phyloP scores from a whole-genome alignment of 2,329 filamentous ascomycete species.

The Ophiostoma fasciatum region DNA sequence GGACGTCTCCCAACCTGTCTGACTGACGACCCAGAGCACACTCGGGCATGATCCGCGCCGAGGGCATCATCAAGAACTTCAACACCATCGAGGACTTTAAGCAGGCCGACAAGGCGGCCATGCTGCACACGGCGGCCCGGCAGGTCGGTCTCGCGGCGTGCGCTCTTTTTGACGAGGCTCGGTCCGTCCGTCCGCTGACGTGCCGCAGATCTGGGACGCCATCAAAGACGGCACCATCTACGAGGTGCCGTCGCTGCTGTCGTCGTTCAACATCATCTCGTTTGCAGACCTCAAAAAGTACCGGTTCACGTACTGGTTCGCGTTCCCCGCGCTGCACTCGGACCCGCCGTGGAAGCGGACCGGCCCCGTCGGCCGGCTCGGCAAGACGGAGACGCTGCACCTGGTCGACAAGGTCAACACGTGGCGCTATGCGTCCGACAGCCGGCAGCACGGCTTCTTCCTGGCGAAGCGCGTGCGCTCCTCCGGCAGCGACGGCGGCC shows the following conservation, averaged over 20 bases:
- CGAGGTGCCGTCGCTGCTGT: constrained; percentile 79
- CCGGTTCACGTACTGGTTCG: constrained; percentile 96
- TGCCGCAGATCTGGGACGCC: constrained; percentile 79
- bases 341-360: constrained; percentile 65
- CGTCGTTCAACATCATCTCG: constrained; percentile 77
- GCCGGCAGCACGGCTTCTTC: constrained; percentile 86
- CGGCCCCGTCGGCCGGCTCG: constrained; percentile 40
- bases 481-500: constrained; percentile 17
- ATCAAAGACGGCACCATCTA: constrained; percentile 95
- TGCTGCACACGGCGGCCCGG: constrained; percentile 64
- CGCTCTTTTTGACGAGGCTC: too few relatives aligned
- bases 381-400: constrained; percentile 54
- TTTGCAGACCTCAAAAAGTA: constrained; percentile 97
- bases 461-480: constrained; percentile 60
- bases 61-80: constrained; percentile 89
- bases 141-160: too few relatives aligned
- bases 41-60: constrained; percentile 58
- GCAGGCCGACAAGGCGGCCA: constrained; percentile 61
- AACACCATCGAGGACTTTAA: constrained; percentile 94
- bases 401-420: constrained; percentile 75
- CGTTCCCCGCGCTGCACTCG: constrained; percentile 84
- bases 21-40: constrained; percentile 27
- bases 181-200: too few relatives aligned
- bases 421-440: constrained; percentile 72
- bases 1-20: too few relatives aligned